Evolutionary conservation across 2,329 filamentous ascomycete genomes (phyloP).

Genomic region (Lojkania enalia): DNA sequence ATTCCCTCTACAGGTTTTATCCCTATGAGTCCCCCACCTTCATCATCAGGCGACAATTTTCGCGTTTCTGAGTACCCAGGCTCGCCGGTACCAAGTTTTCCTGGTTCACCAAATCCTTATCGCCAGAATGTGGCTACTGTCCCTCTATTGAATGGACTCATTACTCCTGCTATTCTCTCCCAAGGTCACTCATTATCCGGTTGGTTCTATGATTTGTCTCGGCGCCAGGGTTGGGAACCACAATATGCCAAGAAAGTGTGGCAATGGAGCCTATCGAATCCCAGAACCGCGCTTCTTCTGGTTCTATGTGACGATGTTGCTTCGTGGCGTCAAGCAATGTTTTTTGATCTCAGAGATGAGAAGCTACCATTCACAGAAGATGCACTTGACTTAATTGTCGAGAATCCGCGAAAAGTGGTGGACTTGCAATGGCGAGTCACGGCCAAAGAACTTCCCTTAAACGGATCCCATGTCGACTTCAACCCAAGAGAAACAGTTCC

Average conservation of each 20-base stretch:
- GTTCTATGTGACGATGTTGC: slow-evolving; percentile 45
- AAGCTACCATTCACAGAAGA: slow-evolving; percentile 44
- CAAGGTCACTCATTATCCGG: slow-evolving; percentile 43
- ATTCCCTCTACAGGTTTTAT: slow-evolving; percentile 39
- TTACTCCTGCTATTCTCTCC: slow-evolving; percentile 40
- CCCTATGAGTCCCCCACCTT: slow-evolving; percentile 36
- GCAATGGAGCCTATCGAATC: slow-evolving; percentile 47
- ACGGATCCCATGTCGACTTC: slow-evolving; percentile 44
- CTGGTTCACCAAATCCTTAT: slow-evolving; percentile 42
- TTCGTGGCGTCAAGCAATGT: slow-evolving; percentile 43
- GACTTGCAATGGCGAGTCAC: slow-evolving; percentile 47
- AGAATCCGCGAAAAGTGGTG: slow-evolving; percentile 43
- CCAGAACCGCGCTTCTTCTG: slow-evolving; percentile 42
- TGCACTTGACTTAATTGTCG: slow-evolving; percentile 43
- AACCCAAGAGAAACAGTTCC: slow-evolving; percentile 42
- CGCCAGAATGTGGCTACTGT: slow-evolving; percentile 26
- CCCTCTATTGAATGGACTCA: slow-evolving; percentile 38
- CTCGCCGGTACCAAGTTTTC: slow-evolving; percentile 29
- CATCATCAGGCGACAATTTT: slow-evolving; percentile 35
- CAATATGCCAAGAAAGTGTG: slow-evolving; percentile 41
- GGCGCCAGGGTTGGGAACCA: slow-evolving; percentile 42
- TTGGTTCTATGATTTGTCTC: slow-evolving; percentile 42
- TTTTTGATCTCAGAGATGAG: slow-evolving; percentile 44
- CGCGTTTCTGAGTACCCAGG: slow-evolving; percentile 33
- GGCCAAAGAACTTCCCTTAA: slow-evolving; percentile 43